These are phyloP conservation scores for Edaphochlamys debaryana DNA, from an alignment of 139 green algal species.

Conservation along the genomic window DNA sequence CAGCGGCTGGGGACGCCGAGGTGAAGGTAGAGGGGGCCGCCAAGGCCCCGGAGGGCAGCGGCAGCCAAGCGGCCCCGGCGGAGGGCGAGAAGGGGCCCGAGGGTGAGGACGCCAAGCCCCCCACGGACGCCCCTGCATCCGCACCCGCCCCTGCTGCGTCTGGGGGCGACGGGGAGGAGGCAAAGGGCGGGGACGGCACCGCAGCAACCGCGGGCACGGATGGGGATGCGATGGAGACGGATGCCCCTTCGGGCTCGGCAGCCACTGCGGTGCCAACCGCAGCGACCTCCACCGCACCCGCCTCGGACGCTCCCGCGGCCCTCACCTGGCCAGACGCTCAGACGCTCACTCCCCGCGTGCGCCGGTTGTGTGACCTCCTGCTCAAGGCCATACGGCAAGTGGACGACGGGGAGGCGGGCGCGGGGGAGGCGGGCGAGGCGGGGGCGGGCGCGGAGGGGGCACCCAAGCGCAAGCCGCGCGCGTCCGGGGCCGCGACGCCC, in stretches of 20 bases:
- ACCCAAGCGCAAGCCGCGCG: neutral
- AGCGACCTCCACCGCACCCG: neutral
- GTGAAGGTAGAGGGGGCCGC: neutral
- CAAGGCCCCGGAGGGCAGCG: neutral
- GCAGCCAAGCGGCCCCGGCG: neutral
- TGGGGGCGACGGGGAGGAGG: too few relatives aligned
- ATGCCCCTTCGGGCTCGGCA: too few relatives aligned
- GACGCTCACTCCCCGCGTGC: slow-evolving; percentile 1
- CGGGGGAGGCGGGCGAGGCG: neutral
- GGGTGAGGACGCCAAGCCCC: too few relatives aligned
- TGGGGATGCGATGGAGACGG: too few relatives aligned
- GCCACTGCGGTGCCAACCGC: neutral
- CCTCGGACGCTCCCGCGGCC: too few relatives aligned
- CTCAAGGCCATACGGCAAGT: slow-evolving; percentile 2
- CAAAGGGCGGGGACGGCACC: too few relatives aligned
- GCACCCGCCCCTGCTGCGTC: too few relatives aligned
- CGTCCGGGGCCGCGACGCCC: neutral
- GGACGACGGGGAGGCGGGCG: neutral
- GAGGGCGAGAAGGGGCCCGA: neutral
- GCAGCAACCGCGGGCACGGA: too few relatives aligned
- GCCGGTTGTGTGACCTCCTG: slow-evolving; percentile 3
- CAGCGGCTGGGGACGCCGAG: neutral
- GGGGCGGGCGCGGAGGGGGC: too few relatives aligned
- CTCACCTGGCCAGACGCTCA: slow-evolving; percentile 20
- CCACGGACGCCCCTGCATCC: too few relatives aligned